Evolutionary conservation across 2,329 filamentous ascomycete species (phyloP).

Genomic region (Helminthosporium solani): DNA sequence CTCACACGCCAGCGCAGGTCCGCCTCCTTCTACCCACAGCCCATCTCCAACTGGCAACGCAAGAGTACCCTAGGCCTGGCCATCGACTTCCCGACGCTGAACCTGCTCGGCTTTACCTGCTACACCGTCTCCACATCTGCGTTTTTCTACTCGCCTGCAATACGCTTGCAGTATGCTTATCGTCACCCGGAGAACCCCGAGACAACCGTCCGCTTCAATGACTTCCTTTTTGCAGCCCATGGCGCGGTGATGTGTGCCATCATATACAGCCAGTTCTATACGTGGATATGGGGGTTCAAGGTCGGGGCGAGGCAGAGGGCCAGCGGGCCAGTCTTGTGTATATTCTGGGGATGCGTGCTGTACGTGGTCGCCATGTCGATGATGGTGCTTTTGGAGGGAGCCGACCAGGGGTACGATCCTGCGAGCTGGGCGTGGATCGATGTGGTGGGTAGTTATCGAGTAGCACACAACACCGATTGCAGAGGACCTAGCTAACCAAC

Average conservation of each 20-base stretch:
- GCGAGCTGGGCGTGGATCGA: slow-evolving; percentile 64
- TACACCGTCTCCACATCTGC: slow-evolving; percentile 74
- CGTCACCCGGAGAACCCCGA: slow-evolving; percentile 71
- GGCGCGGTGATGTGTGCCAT: slow-evolving; percentile 71
- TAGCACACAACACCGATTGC: no score
- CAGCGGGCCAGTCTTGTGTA: slow-evolving; percentile 64
- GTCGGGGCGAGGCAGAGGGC: slow-evolving; percentile 56
- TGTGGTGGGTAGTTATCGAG: slow-evolving; percentile 52
- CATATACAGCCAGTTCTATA: slow-evolving; percentile 75
- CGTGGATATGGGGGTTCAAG: slow-evolving; percentile 72
- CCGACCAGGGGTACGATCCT: slow-evolving; percentile 49
- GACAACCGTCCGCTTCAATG: slow-evolving; percentile 86
- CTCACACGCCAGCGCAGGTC: slow-evolving; percentile 56
- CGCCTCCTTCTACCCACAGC: slow-evolving; percentile 88
- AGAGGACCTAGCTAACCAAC: no score
- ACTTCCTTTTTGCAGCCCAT: slow-evolving; percentile 84
- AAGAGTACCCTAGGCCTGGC: slow-evolving; percentile 79
- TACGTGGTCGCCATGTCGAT: slow-evolving; percentile 53
- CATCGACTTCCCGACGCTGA: slow-evolving; percentile 82
- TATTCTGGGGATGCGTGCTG: slow-evolving; percentile 68
- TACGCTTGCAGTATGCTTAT: slow-evolving; percentile 79
- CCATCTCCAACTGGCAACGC: slow-evolving; percentile 74
- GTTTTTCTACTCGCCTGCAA: slow-evolving; percentile 76
- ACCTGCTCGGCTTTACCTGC: slow-evolving; percentile 68
- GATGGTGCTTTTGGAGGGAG: slow-evolving; percentile 47